Evolutionary conservation across 371 early-diverging fungal genomes (phyloP).

Genomic region (Encephalitozoon romaleae): DNA sequence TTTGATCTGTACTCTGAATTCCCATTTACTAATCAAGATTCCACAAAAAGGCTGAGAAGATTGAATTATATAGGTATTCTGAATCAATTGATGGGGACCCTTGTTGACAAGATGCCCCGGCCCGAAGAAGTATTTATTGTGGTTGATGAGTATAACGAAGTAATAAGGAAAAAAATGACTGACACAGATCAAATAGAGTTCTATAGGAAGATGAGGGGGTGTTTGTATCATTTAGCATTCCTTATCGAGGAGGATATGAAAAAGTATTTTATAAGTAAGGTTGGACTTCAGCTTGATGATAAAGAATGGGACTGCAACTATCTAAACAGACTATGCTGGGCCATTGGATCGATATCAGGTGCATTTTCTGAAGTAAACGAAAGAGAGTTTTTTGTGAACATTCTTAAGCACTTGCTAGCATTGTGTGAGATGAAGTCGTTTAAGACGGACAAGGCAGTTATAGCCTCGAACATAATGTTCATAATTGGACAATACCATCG

Average conservation of each 20-base stretch:
- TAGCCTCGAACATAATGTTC: constrained; percentile 99
- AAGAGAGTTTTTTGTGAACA: constrained; percentile 85
- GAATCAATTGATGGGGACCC: constrained; percentile 31
- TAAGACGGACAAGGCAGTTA: constrained; percentile 96
- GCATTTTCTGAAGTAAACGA: constrained; percentile 87
- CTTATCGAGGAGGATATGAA: constrained; percentile 40
- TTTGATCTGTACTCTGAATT: constrained; percentile 45
- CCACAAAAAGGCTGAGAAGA: constrained; percentile 42
- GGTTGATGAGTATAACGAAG: constrained; percentile 98
- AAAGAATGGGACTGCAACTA: constrained; percentile 83
- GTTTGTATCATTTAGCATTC: constrained; percentile 48
- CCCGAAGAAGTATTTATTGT: constrained; percentile 75
- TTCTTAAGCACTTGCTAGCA: constrained; percentile 84
- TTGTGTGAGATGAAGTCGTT: constrained; percentile 82
- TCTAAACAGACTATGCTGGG: constrained; percentile 94
- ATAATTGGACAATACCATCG: constrained; percentile 95
- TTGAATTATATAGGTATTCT: constrained; percentile 41
- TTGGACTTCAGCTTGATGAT: constrained; percentile 13
- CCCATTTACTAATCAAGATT: constrained; percentile 25
- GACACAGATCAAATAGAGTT: constrained; percentile 92
- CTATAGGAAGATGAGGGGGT: constrained; percentile 82
- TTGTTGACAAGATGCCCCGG: constrained; percentile 59
- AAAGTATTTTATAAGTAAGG: constrained; percentile 45
- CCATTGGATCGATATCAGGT: constrained; percentile 90
- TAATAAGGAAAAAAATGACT: constrained; percentile 88